phyloP scores from a whole-genome alignment of 2,329 filamentous ascomycete species.

The Pseudopyricularia cyperi region DNA sequence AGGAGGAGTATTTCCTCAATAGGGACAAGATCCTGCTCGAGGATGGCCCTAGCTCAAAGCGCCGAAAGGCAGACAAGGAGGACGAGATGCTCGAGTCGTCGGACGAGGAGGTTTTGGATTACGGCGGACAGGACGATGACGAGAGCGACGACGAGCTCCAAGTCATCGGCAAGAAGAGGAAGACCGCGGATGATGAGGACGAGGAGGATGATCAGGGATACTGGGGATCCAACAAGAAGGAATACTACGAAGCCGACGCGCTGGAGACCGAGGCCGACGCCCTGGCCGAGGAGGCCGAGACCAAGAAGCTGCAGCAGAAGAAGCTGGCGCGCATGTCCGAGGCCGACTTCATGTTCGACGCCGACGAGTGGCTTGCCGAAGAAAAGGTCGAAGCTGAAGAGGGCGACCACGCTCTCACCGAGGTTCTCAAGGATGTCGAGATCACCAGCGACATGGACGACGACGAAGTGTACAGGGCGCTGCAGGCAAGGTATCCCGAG shows the following conservation, averaged over 20 bases:
- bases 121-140: conserved; percentile 10
- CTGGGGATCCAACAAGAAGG: conserved; percentile 79
- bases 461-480: conserved; percentile 61
- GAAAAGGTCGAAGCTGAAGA: conserved; percentile 34
- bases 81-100: conserved; percentile 45
- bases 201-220: conserved; percentile 50
- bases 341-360: conserved; percentile 87
- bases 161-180: conserved; percentile 12
- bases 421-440: conserved; percentile 73
- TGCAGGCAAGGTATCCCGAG: conserved; percentile 79
- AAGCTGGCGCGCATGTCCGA: conserved; percentile 80
- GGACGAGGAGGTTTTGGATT: conserved; percentile 41
- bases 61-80: conserved; percentile 51
- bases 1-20: conserved; percentile 85
- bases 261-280: conserved; percentile 56
- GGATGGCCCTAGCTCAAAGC: conserved; percentile 67
- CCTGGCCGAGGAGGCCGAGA: conserved; percentile 83
- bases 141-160: conserved; percentile 11
- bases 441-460: conserved; percentile 67
- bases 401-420: conserved; percentile 53
- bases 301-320: conserved; percentile 78
- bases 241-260: conserved; percentile 84
- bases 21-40: conserved; percentile 79
- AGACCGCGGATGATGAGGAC: conserved; percentile 16
- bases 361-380: conserved; percentile 66